Evolutionary conservation across 495 filamentous ascomycete species (phyloP).

Genomic region (Aspergillus egyptiacus): DNA sequence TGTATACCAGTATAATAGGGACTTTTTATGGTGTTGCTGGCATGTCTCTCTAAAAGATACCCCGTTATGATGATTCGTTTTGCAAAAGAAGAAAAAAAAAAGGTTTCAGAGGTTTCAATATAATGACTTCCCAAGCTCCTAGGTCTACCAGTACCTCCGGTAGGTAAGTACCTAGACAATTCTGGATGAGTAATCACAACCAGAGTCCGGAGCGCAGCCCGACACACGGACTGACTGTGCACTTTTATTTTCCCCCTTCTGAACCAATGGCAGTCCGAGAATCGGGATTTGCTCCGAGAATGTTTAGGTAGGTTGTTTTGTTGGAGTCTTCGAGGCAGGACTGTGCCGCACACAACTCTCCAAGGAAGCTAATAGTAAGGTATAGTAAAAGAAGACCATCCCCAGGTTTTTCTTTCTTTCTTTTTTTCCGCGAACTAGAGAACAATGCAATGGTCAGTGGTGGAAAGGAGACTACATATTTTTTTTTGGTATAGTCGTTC

Average conservation of each 20-base stretch:
- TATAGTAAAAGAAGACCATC: too few relatives aligned
- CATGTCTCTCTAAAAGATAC: too few relatives aligned
- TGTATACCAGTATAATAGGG: too few relatives aligned
- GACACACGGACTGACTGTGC: background rate
- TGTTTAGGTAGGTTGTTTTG: background rate
- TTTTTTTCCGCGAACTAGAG: background rate
- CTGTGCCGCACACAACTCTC: background rate
- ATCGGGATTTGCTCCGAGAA: slow-evolving; percentile 6
- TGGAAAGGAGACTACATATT: background rate
- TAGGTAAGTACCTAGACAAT: background rate
- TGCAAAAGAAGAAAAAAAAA: too few relatives aligned
- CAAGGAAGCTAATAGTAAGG: background rate
- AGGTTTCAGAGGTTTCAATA: too few relatives aligned
- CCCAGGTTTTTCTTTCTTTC: too few relatives aligned
- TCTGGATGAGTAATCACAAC: slow-evolving; percentile 1
- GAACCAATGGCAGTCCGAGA: background rate
- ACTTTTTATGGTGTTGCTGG: too few relatives aligned
- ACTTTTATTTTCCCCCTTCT: too few relatives aligned
- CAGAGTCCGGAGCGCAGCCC: slow-evolving; percentile 1
- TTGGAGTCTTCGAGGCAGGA: background rate
- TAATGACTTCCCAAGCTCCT: too few relatives aligned
- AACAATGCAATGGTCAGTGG: slow-evolving; percentile 4
- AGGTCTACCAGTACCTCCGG: too few relatives aligned
- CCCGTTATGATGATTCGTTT: too few relatives aligned
- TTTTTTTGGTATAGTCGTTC: background rate